A percentile compares a stretch with the other conserved stretches of the same genome.
Evolutionary conservation across 768 basidiomycete genomes (phyloP).

Genomic region (Leccinum obscurum): DNA sequence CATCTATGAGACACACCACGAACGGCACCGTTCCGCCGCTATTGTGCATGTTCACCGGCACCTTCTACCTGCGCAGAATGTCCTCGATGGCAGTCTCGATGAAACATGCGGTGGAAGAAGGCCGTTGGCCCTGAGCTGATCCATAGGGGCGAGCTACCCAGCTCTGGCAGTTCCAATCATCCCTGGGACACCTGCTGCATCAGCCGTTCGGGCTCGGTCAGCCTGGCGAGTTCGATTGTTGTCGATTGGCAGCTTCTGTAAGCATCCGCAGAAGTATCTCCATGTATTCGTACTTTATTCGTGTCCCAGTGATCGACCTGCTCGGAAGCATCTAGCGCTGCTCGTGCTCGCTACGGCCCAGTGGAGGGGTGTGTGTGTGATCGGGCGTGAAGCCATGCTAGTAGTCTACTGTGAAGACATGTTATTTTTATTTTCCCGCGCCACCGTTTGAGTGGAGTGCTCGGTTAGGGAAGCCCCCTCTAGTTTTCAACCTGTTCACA

Average conservation of each 20-base stretch:
- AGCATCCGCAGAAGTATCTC: slow-evolving; percentile 28
- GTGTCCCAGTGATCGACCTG: slow-evolving; percentile 32
- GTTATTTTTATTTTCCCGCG: slow-evolving; percentile 31
- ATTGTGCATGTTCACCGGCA: slow-evolving; percentile 5
- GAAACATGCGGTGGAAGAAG: slow-evolving; percentile 21
- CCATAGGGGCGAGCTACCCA: slow-evolving; percentile 29
- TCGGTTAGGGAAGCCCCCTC: slow-evolving; percentile 22
- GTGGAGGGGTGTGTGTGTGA: slow-evolving; percentile 23
- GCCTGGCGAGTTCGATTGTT: slow-evolving; percentile 17
- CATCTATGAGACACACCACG: background rate
- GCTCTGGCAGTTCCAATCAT: slow-evolving; percentile 35
- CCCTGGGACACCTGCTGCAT: slow-evolving; percentile 26
- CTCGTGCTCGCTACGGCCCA: slow-evolving; percentile 20
- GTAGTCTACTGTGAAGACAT: slow-evolving; percentile 33
- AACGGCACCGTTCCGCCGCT: background rate
- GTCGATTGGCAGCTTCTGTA: slow-evolving; percentile 30
- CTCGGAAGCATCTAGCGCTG: slow-evolving; percentile 21
- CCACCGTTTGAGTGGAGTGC: slow-evolving; percentile 19
- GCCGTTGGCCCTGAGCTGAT: slow-evolving; percentile 21
- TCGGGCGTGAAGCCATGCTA: background rate
- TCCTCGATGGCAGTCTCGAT: slow-evolving; percentile 13
- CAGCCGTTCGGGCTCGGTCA: slow-evolving; percentile 18
- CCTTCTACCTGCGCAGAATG: slow-evolving; percentile 25
- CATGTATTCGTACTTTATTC: slow-evolving; percentile 29
- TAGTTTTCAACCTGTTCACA: slow-evolving; percentile 26